Evolutionary conservation across 768 basidiomycete genomes (phyloP), one percentile per base, ranked within the genome.

Genomic region (Rhodosporidiobolus odoratus): DNA sequence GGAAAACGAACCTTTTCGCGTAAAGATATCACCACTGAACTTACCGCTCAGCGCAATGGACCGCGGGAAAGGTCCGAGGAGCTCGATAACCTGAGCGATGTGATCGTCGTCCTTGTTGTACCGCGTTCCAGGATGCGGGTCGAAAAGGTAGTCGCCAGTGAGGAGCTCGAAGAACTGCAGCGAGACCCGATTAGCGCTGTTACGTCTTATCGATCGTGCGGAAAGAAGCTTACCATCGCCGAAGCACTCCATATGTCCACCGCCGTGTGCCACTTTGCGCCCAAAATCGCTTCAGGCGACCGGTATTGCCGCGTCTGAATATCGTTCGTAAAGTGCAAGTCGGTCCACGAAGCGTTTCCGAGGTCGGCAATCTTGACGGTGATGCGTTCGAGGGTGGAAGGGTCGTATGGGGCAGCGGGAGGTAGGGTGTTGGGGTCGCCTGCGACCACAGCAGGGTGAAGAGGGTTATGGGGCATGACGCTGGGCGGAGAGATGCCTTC

Each of bases 291-390:
- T 80, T 99, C 95, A 2, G 96, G 95, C 83, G 91, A 92, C 35
- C 96, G 87, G 79, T 98, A 98, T 77, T 98, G 96, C 77, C 95
- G 82, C 35, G 96, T 99, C 82, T 98, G 83, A 75, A 97, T 98
- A 77, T 97, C 96, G 80, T 99, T 95, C 52, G 96, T 98, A 74
- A 98, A 99, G 78, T 98, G 96, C 75, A 97, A 91, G 77, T 95
- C 90, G 38, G 86, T 86, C 82, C 82, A 84, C 71, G 81, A 81
- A n/a, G 83, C 83, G 80, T 98, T 98, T 13, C 96, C 96, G 62
- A 99, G 81, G 84, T 99, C 96, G 38, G 95, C 96, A 78, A 99
- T 98, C 84, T 98, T 97, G 62, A 99, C 96, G 10, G 93, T 97
- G 71, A 98, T 96, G 78, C 86, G 86, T 77, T 90, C 87, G 77